phyloP scores from a whole-genome alignment of 2,329 filamentous ascomycete genomes.

The Sporothrix brasiliensis region DNA sequence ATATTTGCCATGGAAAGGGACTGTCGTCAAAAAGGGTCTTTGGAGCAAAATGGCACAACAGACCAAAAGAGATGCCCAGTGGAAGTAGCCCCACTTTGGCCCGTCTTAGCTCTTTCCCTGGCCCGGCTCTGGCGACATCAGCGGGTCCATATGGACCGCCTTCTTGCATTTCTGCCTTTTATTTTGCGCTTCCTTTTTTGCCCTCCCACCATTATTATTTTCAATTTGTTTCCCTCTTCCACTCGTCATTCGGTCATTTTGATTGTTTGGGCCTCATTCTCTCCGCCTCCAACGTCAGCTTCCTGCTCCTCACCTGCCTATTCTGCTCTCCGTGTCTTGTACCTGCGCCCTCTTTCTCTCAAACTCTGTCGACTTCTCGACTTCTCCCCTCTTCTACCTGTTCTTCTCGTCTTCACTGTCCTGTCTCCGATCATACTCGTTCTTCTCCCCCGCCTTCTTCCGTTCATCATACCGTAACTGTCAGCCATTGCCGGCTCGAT shows the following conservation, averaged over 20 bases:
- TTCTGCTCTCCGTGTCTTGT: neutral
- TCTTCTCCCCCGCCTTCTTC: neutral
- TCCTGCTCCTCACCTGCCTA: neutral
- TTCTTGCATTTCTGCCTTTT: conserved; percentile 21
- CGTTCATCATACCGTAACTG: neutral
- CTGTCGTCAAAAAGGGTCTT: conserved; percentile 4
- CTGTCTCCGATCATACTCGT: neutral
- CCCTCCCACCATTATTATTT: conserved; percentile 18
- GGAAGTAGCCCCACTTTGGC: conserved; percentile 26
- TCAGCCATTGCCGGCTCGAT: too few species aligned
- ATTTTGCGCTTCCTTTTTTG: conserved; percentile 4
- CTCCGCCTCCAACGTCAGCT: too few species aligned
- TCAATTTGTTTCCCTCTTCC: neutral
- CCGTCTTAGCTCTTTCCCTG: conserved; percentile 27
- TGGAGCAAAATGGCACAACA: neutral
- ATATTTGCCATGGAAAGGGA: neutral
- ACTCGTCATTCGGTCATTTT: neutral
- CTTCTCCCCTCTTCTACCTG: neutral
- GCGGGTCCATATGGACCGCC: conserved; percentile 23
- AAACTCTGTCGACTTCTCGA: conserved; percentile 4
- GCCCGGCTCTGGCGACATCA: conserved; percentile 26
- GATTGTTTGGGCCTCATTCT: neutral
- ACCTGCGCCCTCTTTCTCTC: conserved; percentile 3
- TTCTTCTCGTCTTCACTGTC: conserved; percentile 1
- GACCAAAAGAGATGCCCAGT: neutral